Conservation (phyloP, 2,329 filamentous ascomycete genomes). For the Hymenoscyphus salicellus region DNA sequence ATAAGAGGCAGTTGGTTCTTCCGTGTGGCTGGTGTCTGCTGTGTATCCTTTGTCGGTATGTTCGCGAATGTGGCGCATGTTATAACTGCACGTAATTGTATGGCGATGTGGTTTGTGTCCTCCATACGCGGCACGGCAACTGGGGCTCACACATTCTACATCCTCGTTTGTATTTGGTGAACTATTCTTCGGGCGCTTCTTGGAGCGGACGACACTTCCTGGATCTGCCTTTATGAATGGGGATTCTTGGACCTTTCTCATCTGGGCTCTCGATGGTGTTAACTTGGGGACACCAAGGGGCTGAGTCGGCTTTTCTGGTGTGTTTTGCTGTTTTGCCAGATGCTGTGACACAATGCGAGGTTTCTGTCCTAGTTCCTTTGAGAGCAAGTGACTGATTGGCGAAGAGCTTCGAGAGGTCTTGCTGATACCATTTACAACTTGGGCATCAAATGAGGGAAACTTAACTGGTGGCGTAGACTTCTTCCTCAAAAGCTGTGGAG, state of each 20-base stretch:
- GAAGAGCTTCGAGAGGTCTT: background rate
- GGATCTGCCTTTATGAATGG: constrained; percentile 27
- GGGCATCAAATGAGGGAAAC: constrained; percentile 14
- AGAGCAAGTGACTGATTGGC: background rate
- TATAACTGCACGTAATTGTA: constrained; percentile 23
- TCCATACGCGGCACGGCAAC: constrained; percentile 25
- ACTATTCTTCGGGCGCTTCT: background rate
- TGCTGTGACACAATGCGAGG: background rate
- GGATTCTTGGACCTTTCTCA: constrained; percentile 19
- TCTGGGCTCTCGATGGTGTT: constrained; percentile 4
- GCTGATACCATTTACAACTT: background rate
- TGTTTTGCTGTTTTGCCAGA: background rate
- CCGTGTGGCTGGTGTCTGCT: constrained; percentile 22
- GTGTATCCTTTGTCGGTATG: constrained; percentile 25
- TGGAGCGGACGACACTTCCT: background rate
- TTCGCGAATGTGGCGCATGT: constrained; percentile 17
- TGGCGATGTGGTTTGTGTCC: constrained; percentile 26
- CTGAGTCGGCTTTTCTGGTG: background rate
- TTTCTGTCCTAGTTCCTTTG: background rate
- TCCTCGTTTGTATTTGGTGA: background rate
- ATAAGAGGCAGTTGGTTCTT: constrained; percentile 12
- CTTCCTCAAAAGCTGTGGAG: background rate
- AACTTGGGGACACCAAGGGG: background rate
- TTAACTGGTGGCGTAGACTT: background rate
- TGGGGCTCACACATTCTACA: constrained; percentile 18